Evolutionary conservation across 371 early-diverging fungal genomes (phyloP).

Genomic region (Lichtheimia ramosa): DNA sequence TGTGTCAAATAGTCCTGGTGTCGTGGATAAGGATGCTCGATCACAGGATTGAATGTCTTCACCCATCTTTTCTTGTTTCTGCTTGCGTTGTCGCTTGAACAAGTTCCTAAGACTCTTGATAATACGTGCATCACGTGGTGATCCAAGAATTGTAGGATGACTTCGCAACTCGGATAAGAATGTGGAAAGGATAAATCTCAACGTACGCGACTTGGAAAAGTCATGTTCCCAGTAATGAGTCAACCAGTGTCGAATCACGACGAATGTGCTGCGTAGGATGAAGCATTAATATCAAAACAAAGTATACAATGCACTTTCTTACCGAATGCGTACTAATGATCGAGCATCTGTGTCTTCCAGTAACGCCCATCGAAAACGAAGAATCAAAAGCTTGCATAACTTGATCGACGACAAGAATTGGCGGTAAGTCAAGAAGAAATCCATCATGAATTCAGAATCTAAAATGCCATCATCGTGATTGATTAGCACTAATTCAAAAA

Average conservation of each 20-base stretch:
- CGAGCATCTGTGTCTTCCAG: conserved; percentile 42
- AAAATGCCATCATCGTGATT: background rate
- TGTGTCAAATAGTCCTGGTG: background rate
- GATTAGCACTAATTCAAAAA: background rate
- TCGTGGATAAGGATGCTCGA: background rate
- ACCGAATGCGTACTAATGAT: conserved; percentile 47
- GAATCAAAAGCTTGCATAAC: conserved; percentile 45
- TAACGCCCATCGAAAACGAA: conserved; percentile 51
- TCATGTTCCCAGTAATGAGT: conserved; percentile 49
- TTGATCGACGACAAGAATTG: conserved; percentile 44
- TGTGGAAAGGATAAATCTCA: conserved; percentile 47
- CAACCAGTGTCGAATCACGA: conserved; percentile 52
- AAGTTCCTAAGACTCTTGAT: conserved; percentile 37
- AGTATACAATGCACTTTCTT: background rate
- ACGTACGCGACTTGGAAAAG: conserved; percentile 38
- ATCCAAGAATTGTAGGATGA: conserved; percentile 35
- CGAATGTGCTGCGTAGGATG: conserved; percentile 39
- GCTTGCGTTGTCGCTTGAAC: conserved; percentile 41
- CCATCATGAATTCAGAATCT: conserved; percentile 47
- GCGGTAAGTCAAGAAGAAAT: conserved; percentile 51
- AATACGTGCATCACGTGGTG: conserved; percentile 46
- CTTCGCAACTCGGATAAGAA: conserved; percentile 43
- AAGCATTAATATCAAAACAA: background rate
- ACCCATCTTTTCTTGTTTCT: background rate
- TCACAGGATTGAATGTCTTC: background rate